Conservation (phyloP, 805 yeast genomes). For the Kluyveromyces nonfermentans region DNA sequence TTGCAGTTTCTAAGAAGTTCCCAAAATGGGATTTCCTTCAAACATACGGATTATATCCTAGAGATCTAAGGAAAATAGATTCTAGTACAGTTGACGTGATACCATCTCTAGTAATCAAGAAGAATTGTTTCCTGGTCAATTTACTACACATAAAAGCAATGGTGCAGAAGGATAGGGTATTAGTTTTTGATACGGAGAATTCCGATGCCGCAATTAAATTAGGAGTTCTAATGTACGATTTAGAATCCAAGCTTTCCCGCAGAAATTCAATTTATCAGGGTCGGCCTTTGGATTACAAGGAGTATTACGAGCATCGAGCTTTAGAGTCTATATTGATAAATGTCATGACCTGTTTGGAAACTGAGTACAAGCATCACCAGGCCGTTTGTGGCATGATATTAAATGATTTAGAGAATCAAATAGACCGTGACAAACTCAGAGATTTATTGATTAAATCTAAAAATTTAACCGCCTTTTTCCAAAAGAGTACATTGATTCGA, state of each 20-base stretch:
- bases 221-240: slow-evolving; percentile 75
- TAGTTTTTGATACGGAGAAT: slow-evolving; percentile 63
- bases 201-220: slow-evolving; percentile 54
- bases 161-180: slow-evolving; percentile 67
- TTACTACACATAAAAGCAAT: slow-evolving; percentile 83
- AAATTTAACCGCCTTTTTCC: slow-evolving; percentile 61
- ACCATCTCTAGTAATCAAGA: slow-evolving; percentile 78
- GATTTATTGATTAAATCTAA: slow-evolving; percentile 69
- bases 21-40: slow-evolving; percentile 69
- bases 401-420: slow-evolving; percentile 64
- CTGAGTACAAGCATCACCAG: slow-evolving; percentile 56
- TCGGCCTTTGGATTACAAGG: slow-evolving; percentile 20
- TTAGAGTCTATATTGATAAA: slow-evolving; percentile 74
- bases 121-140: slow-evolving; percentile 68
- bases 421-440: slow-evolving; percentile 64
- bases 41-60: slow-evolving; percentile 67
- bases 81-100: slow-evolving; percentile 71
- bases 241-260: slow-evolving; percentile 57
- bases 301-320: slow-evolving; percentile 71
- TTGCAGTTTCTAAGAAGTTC: slow-evolving; percentile 69
- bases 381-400: slow-evolving; percentile 53
- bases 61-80: slow-evolving; percentile 79
- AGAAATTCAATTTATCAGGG: slow-evolving; percentile 19
- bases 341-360: slow-evolving; percentile 69
- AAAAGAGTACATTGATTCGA: slow-evolving; percentile 63